These are phyloP conservation scores for Serendipita sp. DNA, from an alignment of 768 basidiomycete genomes.

Conservation along the genomic window DNA sequence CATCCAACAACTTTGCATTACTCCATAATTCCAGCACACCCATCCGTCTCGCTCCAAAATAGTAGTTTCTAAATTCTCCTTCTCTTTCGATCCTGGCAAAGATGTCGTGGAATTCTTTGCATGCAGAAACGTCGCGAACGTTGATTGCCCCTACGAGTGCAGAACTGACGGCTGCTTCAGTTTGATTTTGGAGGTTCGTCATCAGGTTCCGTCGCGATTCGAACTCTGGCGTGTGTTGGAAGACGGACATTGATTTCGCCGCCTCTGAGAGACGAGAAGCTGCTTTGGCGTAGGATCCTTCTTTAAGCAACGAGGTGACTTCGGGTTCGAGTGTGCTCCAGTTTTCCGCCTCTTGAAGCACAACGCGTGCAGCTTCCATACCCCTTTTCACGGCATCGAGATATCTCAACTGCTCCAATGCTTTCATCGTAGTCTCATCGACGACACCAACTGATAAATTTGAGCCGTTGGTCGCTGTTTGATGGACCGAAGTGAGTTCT, in stretches of 20 bases:
- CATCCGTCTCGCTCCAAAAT: conserved; percentile 68
- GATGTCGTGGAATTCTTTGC: conserved; percentile 66
- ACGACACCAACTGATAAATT: conserved; percentile 23
- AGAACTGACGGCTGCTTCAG: conserved; percentile 84
- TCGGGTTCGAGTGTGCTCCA: conserved; percentile 94
- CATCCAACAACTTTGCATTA: conserved; percentile 27
- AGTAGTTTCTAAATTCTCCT: conserved; percentile 85
- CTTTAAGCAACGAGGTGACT: conserved; percentile 66
- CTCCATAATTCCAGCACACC: conserved; percentile 57
- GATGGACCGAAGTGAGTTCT: conserved; percentile 38
- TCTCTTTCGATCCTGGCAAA: conserved; percentile 87
- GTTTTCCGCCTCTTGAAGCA: conserved; percentile 85
- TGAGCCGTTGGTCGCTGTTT: conserved; percentile 30
- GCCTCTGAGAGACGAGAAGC: conserved; percentile 88
- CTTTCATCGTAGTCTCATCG: conserved; percentile 41
- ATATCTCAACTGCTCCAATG: conserved; percentile 60
- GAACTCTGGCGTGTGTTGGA: conserved; percentile 83
- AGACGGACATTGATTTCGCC: conserved; percentile 74
- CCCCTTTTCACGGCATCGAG: conserved; percentile 69
- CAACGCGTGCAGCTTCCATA: conserved; percentile 82
- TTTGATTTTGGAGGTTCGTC: conserved; percentile 87
- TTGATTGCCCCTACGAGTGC: conserved; percentile 79
- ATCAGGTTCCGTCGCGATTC: conserved; percentile 72
- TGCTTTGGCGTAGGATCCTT: conserved; percentile 70
- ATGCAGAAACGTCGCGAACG: conserved; percentile 53